Base-by-base conservation (phyloP, 2,329 filamentous ascomycete species). In the Cordyceps militaris region DNA sequence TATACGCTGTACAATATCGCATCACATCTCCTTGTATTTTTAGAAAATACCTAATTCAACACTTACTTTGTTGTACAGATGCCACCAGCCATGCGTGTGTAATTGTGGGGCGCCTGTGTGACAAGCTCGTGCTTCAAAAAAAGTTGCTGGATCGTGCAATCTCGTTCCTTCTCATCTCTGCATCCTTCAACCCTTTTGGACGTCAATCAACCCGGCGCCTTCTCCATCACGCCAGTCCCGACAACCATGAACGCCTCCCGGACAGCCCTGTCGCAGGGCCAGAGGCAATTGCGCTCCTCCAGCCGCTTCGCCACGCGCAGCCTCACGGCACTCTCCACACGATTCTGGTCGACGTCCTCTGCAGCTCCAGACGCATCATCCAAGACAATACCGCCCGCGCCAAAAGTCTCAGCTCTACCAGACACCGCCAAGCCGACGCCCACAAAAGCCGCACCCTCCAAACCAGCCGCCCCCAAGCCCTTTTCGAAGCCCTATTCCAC, bases 201-300 rank as follows among this genome's bases (percentile, higher is more conserved):
- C 49, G 34, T 32, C 23, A 51, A 51, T 51, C 19, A 34, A n/a
- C 3, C 24, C 34, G 24, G 6, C 24, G 34, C 28, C n/a, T 8
- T 5, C 11, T 42, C 24, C 3, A 8, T 32, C 23, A 34, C 21
- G 8, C 7, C 11, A 8, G 3, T n/a, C 9, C n/a, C 34, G 10
- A 42, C 49, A 42, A n/a, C 5, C 7, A 58, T 58, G 56, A 38
- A 52, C 28, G 56, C 56, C 38, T 53, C 56, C 14, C 30, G 40
- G 6, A 44, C 42, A 47, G 56, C 23, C 49, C 48, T 58, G 5
- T 19, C 48, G 21, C 48, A 32, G 23, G 56, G 42, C 21, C 42
- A 38, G 30, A 13, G 30, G 32, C 56, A 58, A 30, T 19, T 58
- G 34, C 9, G 38, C 30, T 46, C 30, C 23, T 48, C 28, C n/a